Evolutionary conservation across 2,329 filamentous ascomycete species (phyloP).

Genomic region (Purpureocillium lavendulum): DNA sequence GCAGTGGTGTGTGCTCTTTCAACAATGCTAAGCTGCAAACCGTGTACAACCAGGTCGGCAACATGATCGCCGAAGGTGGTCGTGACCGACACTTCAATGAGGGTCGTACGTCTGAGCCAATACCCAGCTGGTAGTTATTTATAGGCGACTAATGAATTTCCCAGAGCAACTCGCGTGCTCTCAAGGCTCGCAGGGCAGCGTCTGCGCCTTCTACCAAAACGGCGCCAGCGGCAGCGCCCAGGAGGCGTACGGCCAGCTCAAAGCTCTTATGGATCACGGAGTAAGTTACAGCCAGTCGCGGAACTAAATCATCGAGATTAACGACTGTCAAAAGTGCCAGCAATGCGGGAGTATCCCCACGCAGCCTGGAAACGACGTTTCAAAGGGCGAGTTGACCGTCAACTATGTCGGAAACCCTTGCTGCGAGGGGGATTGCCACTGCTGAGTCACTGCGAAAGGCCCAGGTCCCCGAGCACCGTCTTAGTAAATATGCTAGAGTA

Average conservation of each 20-base stretch:
- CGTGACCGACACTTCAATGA: too few relatives aligned
- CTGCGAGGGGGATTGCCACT: conserved; percentile 15
- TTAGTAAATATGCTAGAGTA: too few relatives aligned
- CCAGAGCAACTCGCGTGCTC: conserved; percentile 11
- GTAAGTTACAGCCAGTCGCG: too few relatives aligned
- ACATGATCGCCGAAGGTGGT: too few relatives aligned
- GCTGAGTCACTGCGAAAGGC: too few relatives aligned
- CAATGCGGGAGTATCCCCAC: conserved; percentile 12
- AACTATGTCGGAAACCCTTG: conserved; percentile 10
- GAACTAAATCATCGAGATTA: too few relatives aligned
- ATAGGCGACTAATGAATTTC: neutral
- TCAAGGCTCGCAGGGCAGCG: conserved; percentile 6
- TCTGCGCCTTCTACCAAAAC: conserved; percentile 12
- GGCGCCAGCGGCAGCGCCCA: conserved; percentile 8
- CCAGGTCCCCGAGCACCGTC: too few relatives aligned
- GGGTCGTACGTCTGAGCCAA: too few relatives aligned
- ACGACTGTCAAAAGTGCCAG: conserved; percentile 1
- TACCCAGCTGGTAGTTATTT: neutral
- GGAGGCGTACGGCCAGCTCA: conserved; percentile 6
- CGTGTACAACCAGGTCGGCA: conserved; percentile 7
- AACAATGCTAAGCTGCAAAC: conserved; percentile 7
- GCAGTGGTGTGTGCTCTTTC: conserved; percentile 5
- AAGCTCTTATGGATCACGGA: conserved; percentile 9
- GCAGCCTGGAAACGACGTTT: conserved; percentile 10
- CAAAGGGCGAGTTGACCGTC: conserved; percentile 11